Evolutionary conservation across 768 basidiomycete genomes (phyloP), one percentile per base, ranked within the genome.

Genomic region (Mycena albidolilacea): DNA sequence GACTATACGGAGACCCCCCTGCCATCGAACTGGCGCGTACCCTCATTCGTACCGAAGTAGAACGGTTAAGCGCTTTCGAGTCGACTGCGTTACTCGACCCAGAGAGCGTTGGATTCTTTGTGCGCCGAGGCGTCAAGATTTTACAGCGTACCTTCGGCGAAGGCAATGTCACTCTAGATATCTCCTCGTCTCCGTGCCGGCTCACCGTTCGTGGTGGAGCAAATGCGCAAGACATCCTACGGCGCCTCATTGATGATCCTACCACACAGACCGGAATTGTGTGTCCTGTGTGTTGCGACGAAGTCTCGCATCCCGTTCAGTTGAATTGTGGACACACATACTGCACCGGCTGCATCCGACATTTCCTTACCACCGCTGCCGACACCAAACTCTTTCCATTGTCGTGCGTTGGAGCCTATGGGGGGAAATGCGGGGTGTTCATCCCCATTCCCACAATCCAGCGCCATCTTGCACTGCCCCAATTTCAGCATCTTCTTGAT

Each of bases 321-420:
- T 81, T 90, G 21, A 81, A 78, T 0, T 91, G 90, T 70, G 85
- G 85, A 9, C 90, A 91, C 74, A 75, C 80, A 12, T 89, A 88
- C 73, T 91, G 90, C 76, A 80, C 83, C 7, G 81, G 79, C 17
- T 91, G 90, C 72, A 71, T 90, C 23, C 83, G 81, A 11, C 88
- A 88, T 74, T 88, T 86, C 75, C 78, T 90, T 48, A 77, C 79
- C 12, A 54, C 59, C 17, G 86, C 87, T 0, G 74, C 78, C 8
- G 84, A 87, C 17, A 78, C 78, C 38, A 82, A 83, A 71, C 79
- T 73, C 0, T 93, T 94, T 81, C 93, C 93, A 0, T 79, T 94
- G 7, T 83, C 78, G 12, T 95, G 93, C 76, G 86, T 93, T 57
- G 93, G 91, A 1, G 81, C n/a, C n/a, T n/a, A 90, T 72, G 88